phyloP scores from a whole-genome alignment of 2,329 filamentous ascomycete species.

The Exophiala spinifera region DNA sequence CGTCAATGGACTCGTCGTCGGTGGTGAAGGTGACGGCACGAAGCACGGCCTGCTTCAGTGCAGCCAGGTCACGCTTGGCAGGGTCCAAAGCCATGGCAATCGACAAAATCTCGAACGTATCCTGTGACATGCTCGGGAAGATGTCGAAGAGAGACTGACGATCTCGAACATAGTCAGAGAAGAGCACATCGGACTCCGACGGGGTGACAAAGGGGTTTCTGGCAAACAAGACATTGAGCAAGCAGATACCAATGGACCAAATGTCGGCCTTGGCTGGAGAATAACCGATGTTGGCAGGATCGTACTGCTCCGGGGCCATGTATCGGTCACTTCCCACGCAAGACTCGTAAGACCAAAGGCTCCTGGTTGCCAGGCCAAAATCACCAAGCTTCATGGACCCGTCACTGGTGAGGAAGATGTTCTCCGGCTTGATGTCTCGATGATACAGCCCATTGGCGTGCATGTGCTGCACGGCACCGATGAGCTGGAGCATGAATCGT shows the following conservation, averaged over 20 bases:
- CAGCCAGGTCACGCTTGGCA: constrained; percentile 75
- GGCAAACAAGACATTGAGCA: constrained; percentile 94
- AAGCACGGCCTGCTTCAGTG: constrained; percentile 72
- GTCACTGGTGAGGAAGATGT: constrained; percentile 87
- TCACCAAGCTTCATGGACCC: constrained; percentile 95
- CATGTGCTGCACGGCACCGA: constrained; percentile 85
- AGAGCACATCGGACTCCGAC: constrained; percentile 84
- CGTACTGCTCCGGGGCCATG: constrained; percentile 98
- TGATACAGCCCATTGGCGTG: constrained; percentile 91
- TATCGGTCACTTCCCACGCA: constrained; percentile 97
- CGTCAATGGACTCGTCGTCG: constrained; percentile 74
- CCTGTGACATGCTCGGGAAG: constrained; percentile 97
- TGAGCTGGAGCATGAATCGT: constrained; percentile 92
- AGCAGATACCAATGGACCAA: constrained; percentile 94
- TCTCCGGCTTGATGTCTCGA: constrained; percentile 98
- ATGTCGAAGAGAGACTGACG: constrained; percentile 96
- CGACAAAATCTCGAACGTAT: constrained; percentile 90
- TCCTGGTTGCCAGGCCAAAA: constrained; percentile 87
- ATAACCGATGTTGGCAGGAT: constrained; percentile 82
- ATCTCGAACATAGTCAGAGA: constrained; percentile 88
- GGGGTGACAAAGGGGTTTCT: constrained; percentile 94
- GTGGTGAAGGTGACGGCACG: constrained; percentile 89
- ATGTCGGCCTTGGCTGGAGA: constrained; percentile 90
- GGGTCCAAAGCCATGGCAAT: constrained; percentile 91
- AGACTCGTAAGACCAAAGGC: constrained; percentile 85